Evolutionary conservation across 1,139 yeast species (phyloP), one percentile per base, ranked within the genome.

Genomic region (Candida glucosophila): DNA sequence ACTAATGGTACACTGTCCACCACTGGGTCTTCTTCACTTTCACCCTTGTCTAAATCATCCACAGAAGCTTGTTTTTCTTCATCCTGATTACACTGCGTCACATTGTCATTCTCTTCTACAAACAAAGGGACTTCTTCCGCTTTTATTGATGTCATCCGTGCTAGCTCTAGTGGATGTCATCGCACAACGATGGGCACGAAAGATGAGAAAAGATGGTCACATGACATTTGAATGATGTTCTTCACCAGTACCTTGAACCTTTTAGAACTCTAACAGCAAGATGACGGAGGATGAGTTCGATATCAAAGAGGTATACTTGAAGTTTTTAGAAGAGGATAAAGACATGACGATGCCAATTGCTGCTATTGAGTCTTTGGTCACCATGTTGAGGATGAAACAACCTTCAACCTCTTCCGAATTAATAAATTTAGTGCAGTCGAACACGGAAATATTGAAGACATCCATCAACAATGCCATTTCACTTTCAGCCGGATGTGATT

Each of bases 291-390:
- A 19, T n/a, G 65, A 60, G 19, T 85, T 88, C 45, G 93, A 86
- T 49, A 85, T 90, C 39, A 85, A 79, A 26, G 65, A 73, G 39
- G 74, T 90, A 1, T 90, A 90, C 49, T 67, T 82, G 35, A 70
- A 72, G 49, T 86, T 83, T 50, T 63, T 90, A 32, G 73, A 70
- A 37, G 95, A 86, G 30, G 96, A 90, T 53, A 67, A 81, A 14
- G 97, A 90, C 29, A 82, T 92, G 77, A 88, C 98, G 8, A 92
- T 88, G 97, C 99, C 99, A 4, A 83, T 92, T 21, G 99, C 98
- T 27, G 98, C 98, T 26, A 92, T 92, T 44, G 97, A 90, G 54
- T 77, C 95, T 12, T 62, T 92, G 28, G 95, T 90, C 15, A 80
- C 92, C 5, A 70, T 90, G 58, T 58, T 92, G 21, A 67, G 78